A percentile compares a stretch with the other conserved stretches of the same genome.
phyloP scores from a whole-genome alignment of 352 stramenopile species.

The Pythium dissimile region DNA sequence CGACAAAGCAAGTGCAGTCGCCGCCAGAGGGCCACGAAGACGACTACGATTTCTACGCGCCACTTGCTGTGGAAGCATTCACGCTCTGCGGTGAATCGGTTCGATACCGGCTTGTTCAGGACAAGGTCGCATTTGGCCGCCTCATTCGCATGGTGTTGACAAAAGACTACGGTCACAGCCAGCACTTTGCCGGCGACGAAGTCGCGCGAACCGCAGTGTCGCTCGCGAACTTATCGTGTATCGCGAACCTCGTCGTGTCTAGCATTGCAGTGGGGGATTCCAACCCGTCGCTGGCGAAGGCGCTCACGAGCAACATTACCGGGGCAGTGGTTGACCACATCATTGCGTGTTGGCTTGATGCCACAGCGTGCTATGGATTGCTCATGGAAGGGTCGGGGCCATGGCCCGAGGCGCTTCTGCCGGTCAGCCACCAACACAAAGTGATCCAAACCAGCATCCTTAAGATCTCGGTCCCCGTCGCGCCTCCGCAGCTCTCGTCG shows the following conservation, averaged over 20 bases:
- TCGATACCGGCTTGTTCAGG: conserved; percentile 51
- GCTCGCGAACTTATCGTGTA: conserved; percentile 57
- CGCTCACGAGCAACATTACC: conserved; percentile 47
- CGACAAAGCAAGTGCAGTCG: conserved; percentile 48
- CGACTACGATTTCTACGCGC: conserved; percentile 48
- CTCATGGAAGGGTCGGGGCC: conserved; percentile 20
- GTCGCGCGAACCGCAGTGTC: conserved; percentile 45
- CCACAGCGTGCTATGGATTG: conserved; percentile 18
- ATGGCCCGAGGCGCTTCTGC: conserved; percentile 11
- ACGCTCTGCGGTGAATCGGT: conserved; percentile 51
- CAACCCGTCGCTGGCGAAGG: conserved; percentile 44
- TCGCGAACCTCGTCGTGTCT: conserved; percentile 52
- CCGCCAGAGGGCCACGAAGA: conserved; percentile 15
- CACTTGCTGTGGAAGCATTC: conserved; percentile 68
- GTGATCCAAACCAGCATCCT: conserved; percentile 17
- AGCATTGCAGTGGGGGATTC: conserved; percentile 31
- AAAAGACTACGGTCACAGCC: conserved; percentile 56
- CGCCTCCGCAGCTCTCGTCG: conserved; percentile 10
- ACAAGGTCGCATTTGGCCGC: conserved; percentile 66
- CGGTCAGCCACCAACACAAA: conserved; percentile 17
- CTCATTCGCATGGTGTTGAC: conserved; percentile 58
- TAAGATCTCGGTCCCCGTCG: conserved; percentile 19
- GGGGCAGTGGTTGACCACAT: conserved; percentile 5
- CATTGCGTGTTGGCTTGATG: conserved; percentile 20
- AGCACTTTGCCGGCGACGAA: conserved; percentile 60